Conservation (phyloP, 768 basidiomycete species). For the Phanerochaete carnosa region DNA sequence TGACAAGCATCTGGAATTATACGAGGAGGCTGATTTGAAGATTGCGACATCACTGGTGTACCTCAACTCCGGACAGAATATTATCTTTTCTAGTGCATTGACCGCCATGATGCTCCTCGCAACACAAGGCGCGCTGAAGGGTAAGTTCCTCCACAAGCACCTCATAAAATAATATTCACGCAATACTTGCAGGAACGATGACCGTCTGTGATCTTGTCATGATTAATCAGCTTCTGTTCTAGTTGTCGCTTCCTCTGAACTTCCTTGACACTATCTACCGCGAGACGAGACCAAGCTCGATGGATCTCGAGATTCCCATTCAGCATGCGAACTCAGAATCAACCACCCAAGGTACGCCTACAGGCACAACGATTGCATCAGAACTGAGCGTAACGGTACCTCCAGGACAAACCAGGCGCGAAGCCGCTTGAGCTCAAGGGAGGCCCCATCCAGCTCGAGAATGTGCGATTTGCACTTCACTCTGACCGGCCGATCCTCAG, state of each 20-base stretch:
- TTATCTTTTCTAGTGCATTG: conserved; percentile 92
- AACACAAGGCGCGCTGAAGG: conserved; percentile 90
- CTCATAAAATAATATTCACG: background rate
- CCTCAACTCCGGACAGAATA: conserved; percentile 94
- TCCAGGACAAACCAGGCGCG: conserved; percentile 67
- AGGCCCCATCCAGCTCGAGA: conserved; percentile 89
- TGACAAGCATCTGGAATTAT: conserved; percentile 82
- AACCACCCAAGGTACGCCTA: conserved; percentile 65
- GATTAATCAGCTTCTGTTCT: conserved; percentile 98
- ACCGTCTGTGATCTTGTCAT: conserved; percentile 99
- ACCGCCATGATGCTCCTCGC: conserved; percentile 96
- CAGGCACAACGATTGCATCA: background rate
- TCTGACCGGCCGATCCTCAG: conserved; percentile 90
- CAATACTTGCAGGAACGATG: conserved; percentile 74
- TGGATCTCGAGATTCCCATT: conserved; percentile 97
- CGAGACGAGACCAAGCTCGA: conserved; percentile 90
- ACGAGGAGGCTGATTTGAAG: conserved; percentile 90
- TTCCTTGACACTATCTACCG: conserved; percentile 98
- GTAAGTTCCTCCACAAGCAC: conserved; percentile 24
- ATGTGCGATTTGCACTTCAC: conserved; percentile 90
- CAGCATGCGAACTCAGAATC: conserved; percentile 81
- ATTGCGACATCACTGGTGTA: conserved; percentile 92
- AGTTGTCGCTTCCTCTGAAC: conserved; percentile 92
- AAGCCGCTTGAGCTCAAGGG: conserved; percentile 67
- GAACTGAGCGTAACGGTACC: background rate